These are phyloP conservation scores for Arachis stenosperma DNA, from an alignment of 306 rosid species.

Conservation along the genomic window DNA sequence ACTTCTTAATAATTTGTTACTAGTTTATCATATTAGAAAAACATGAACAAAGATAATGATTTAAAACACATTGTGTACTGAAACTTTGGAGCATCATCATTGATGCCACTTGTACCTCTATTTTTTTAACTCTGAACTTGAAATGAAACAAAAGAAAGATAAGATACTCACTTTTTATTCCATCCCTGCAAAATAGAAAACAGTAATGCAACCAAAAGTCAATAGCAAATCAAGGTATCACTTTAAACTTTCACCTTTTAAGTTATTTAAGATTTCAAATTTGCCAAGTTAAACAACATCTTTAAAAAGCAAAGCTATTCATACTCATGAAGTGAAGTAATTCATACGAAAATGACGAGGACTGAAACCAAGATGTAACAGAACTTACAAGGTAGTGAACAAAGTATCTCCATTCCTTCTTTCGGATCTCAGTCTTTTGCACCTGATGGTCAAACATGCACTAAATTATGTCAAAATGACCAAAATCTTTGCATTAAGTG, in stretches of 20 bases:
- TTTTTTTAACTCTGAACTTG: conserved; percentile 24
- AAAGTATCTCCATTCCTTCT: conserved; percentile 90
- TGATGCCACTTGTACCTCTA: conserved; percentile 22
- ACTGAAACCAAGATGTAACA: conserved; percentile 1
- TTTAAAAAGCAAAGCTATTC: conserved; percentile 20
- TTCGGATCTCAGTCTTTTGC: conserved; percentile 80
- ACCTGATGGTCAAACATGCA: conserved; percentile 58
- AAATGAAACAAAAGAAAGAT: conserved; percentile 39
- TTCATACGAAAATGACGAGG: conserved; percentile 3
- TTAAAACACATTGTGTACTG: conserved; percentile 14
- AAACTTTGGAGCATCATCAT: conserved; percentile 18
- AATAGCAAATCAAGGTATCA: conserved; percentile 31
- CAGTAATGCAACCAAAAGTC: conserved; percentile 29
- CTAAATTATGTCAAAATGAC: conserved; percentile 17
- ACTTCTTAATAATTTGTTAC: too few species aligned
- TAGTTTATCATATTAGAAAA: background rate
- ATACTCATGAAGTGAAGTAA: background rate
- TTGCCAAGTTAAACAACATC: conserved; percentile 13
- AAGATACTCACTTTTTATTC: conserved; percentile 90
- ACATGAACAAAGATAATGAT: conserved; percentile 17
- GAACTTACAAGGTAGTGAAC: conserved; percentile 96
- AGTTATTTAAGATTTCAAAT: conserved; percentile 23
- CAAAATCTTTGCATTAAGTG: conserved; percentile 3
- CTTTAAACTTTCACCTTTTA: conserved; percentile 24
- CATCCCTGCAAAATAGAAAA: conserved; percentile 90